phyloP scores from a whole-genome alignment of 73 alveolate species.

The Stentor coeruleus region DNA sequence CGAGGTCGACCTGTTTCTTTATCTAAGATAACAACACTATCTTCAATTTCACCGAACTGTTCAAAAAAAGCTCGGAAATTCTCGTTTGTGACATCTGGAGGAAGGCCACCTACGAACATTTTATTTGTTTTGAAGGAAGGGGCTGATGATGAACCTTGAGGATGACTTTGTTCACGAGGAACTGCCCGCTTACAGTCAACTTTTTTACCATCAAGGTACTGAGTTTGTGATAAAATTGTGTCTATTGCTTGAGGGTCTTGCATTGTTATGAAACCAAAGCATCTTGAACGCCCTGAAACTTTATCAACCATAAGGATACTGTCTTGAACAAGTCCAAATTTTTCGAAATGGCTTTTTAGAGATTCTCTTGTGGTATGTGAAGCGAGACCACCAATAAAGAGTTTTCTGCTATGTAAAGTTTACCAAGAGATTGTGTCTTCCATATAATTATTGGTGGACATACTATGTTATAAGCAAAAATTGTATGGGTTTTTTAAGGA shows the following conservation, averaged over 20 bases:
- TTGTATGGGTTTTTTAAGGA: too few relatives aligned
- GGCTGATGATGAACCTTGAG: not conserved
- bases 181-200: constrained; percentile 54
- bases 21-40: constrained; percentile 55
- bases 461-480: too few relatives aligned
- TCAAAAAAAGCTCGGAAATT: constrained; percentile 43
- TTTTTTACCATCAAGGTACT: constrained; percentile 46
- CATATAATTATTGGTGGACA: too few relatives aligned
- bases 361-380: not conserved
- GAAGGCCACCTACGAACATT: constrained; percentile 71
- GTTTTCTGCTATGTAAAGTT: too few relatives aligned
- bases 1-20: constrained; percentile 67
- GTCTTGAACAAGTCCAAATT: not conserved
- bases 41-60: constrained; percentile 61
- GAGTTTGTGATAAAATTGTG: constrained; percentile 28
- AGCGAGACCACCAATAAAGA: not conserved
- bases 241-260: constrained; percentile 2
- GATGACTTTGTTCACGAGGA: constrained; percentile 34
- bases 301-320: not conserved
- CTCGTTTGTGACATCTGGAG: constrained; percentile 47
- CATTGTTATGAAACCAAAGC: constrained; percentile 52
- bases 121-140: constrained; percentile 35
- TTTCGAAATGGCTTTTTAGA: not conserved
- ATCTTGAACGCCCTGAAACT: constrained; percentile 44
- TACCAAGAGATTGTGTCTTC: too few relatives aligned